Evolutionary conservation across 225 moss, liverwort and hornwort species (phyloP), one percentile per base, ranked within the genome.

Genomic region (Climacium dendroides): DNA sequence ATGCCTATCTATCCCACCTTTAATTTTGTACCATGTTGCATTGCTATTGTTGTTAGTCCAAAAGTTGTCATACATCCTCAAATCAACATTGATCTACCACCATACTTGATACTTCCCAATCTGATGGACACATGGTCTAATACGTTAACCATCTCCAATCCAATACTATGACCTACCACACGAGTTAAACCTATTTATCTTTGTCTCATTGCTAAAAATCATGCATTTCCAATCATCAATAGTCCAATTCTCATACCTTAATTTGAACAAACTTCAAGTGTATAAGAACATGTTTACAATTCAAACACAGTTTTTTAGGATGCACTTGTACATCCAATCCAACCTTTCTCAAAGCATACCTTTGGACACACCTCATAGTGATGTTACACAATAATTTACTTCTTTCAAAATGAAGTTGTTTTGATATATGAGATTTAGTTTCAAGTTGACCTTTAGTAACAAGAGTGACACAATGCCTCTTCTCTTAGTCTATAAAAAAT

Each of bases 401-500:
- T 19, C 19, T 66, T n/a, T 66, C 4, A n/a, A 11, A 11, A 66
- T 6, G 11, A 35, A n/a, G 0, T 66, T 66, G n/a, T 20, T 6
- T n/a, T 20, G 11, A 19, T 6, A 19, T 35, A 0, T n/a, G 5
- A 65, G 3, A 65, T 65, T 10, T 6, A 35, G 2, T 65, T 65
- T 0, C 3, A 59, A 59, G 6, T 66, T 2, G 2, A 19, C 20
- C 8, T n/a, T n/a, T 5, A 66, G 3, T 66, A n/a, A 66, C 6
- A 6, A 66, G 0, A 66, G 9, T n/a, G 5, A 20, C 2, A 66
- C 5, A n/a, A 20, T 4, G 3, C 6, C 1, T 20, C 20, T n/a
- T 11, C 3, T n/a, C 20, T n/a, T 1, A 0, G 11, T 66, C 0
- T 20, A 4, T n/a, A 66, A n/a, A 1, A 19, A n/a, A 0, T 5